Conservation (phyloP, 2,329 filamentous ascomycete genomes). For the Teratosphaeria nubilosa region DNA sequence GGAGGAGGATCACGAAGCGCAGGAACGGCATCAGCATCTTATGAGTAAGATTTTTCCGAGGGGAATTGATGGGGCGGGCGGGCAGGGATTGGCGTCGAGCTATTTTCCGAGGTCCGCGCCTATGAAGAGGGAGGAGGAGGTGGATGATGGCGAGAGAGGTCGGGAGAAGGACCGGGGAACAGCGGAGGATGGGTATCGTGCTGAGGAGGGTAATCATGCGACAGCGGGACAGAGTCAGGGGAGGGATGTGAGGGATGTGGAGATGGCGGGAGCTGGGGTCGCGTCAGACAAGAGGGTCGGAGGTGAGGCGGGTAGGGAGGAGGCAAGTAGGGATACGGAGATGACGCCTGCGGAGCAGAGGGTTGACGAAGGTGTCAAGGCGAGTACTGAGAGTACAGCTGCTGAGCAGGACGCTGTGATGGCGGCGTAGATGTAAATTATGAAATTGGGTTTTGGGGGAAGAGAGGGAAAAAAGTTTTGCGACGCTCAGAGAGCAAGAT, state of each 20-base stretch:
- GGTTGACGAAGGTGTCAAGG: neutral
- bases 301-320: neutral
- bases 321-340: neutral
- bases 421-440: neutral
- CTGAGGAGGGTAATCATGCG: neutral
- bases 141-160: neutral
- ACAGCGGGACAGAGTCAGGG: neutral
- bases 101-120: slow-evolving; percentile 6
- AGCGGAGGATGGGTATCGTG: neutral
- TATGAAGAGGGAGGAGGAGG: too few relatives aligned
- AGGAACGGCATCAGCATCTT: slow-evolving; percentile 19
- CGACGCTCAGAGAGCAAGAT: neutral
- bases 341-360: neutral
- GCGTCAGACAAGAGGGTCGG: neutral
- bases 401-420: neutral
- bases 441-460: neutral
- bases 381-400: neutral
- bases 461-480: neutral
- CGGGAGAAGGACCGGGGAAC: neutral
- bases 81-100: slow-evolving; percentile 8
- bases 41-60: slow-evolving; percentile 23
- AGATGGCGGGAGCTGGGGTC: neutral
- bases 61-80: slow-evolving; percentile 9
- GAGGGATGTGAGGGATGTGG: neutral
- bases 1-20: slow-evolving; percentile 12